Evolutionary conservation across 202 grass and related monocot species (phyloP).

Genomic region (Carex arenaria): DNA sequence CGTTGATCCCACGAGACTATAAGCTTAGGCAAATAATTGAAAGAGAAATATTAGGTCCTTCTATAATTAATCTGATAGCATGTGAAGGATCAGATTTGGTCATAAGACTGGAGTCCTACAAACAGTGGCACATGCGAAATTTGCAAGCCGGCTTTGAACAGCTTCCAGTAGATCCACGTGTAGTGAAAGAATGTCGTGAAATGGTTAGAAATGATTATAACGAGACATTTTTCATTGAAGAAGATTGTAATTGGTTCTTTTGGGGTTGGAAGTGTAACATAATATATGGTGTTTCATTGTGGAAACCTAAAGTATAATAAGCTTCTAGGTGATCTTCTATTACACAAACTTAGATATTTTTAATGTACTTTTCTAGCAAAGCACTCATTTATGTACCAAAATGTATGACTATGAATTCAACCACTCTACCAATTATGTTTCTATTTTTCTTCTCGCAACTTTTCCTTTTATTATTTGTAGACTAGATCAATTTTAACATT

Average conservation of each 20-base stretch:
- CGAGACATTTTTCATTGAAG: constrained; percentile 28
- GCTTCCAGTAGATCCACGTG: constrained; percentile 30
- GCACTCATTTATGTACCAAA: too few relatives aligned
- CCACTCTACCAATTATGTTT: too few relatives aligned
- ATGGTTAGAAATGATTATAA: constrained; percentile 33
- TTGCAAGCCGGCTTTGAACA: constrained; percentile 36
- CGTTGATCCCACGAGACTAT: constrained; percentile 24
- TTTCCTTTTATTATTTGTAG: too few relatives aligned
- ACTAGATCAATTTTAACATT: not conserved
- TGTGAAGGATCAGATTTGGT: constrained; percentile 56
- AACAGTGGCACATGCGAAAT: constrained; percentile 39
- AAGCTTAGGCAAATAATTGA: constrained; percentile 39
- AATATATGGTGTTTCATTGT: constrained; percentile 41
- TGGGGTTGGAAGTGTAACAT: constrained; percentile 59
- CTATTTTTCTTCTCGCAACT: too few relatives aligned
- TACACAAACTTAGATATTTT: too few relatives aligned
- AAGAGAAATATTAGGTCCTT: constrained; percentile 29
- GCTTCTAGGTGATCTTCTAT: too few relatives aligned
- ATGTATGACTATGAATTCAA: too few relatives aligned
- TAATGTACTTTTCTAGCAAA: too few relatives aligned
- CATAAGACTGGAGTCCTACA: constrained; percentile 45
- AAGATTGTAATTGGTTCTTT: constrained; percentile 50
- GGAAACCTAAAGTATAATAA: constrained; percentile 29
- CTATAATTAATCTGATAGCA: constrained; percentile 46
- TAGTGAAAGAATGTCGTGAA: constrained; percentile 24